Base-by-base conservation (phyloP, 345 rosid genomes). In the Salix brachista region DNA sequence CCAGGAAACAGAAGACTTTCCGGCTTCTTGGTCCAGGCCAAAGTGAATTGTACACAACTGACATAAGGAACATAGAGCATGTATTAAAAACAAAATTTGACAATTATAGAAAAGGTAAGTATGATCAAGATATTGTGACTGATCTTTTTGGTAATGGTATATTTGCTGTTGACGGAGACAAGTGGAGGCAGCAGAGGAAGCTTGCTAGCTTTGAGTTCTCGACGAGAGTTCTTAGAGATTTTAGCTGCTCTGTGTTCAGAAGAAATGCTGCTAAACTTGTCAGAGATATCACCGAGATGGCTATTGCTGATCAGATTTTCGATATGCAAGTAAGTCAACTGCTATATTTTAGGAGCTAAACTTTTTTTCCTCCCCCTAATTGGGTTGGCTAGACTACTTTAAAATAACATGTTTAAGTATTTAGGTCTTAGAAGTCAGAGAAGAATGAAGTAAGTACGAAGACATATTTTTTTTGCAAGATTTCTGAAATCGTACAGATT, bases 101-200 rank as follows among this genome's bases (percentile, higher is more conserved):
- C 10, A 79, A 66, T 30, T 91, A 89, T 67, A 73, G 74, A 1
- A 94, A 91, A 73, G 97, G 98, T 3, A 48, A 30, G 11, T 18
- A 11, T 11, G 69, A 76, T 65, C 74, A 76, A 4, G 81, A 79
- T 25, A 77, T 88, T 6, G 5, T 82, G 0, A 65, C 23, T 0
- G 93, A 92, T 69, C 81, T 94, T 69, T 72, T 92, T 9, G 97
- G 98, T 26, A 81, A 87, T 25, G 98, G 98, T n/a, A 91, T 94
- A 2, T 91, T 91, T 23, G 80, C 78, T 18, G 96, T 83, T 44
- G 91, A 94, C 76, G 97, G 97, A 25, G 94, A 89, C 4, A 91
- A 86, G 78, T 94, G 97, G 98, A 80, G 76, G 82, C 91, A 91
- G 32, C 98, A 94, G 81, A 85, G 98, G 77, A 94, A 92, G 88